phyloP scores from a whole-genome alignment of 805 yeast genomes.

The Yarrowia porcina region DNA sequence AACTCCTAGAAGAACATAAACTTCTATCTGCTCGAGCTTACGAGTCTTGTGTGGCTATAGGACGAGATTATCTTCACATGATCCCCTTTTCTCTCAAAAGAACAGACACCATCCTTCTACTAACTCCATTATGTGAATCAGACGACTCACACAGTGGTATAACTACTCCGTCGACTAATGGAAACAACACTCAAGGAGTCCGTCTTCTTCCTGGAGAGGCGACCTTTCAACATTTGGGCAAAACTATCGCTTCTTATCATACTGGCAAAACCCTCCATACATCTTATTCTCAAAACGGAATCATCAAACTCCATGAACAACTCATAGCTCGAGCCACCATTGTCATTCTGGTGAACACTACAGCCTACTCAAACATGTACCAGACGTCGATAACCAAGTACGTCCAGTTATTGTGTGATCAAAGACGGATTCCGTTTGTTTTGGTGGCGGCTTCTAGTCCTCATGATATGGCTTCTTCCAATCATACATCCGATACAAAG shows the following conservation, averaged over 20 bases:
- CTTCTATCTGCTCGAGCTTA: conserved; percentile 1
- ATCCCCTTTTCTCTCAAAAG: not conserved
- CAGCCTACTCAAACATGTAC: conserved; percentile 57
- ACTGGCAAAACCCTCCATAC: conserved; percentile 54
- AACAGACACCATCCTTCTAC: not conserved
- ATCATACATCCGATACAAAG: conserved; percentile 42
- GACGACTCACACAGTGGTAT: not conserved
- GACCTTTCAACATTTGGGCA: not conserved
- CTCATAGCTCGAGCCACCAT: conserved; percentile 52
- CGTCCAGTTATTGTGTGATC: conserved; percentile 52
- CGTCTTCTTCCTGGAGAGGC: conserved; percentile 9
- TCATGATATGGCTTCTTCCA: conserved; percentile 56
- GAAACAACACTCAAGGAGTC: not conserved
- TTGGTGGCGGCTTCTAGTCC: conserved; percentile 63
- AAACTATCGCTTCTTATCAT: conserved; percentile 29
- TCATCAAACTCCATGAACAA: conserved; percentile 53
- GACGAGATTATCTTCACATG: conserved; percentile 10
- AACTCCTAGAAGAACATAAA: not conserved
- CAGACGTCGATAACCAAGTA: conserved; percentile 61
- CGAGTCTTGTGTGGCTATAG: conserved; percentile 6
- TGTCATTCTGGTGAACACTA: conserved; percentile 47
- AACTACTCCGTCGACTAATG: not conserved
- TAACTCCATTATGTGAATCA: not conserved
- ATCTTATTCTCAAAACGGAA: conserved; percentile 51
- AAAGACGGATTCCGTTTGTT: conserved; percentile 50